A percentile compares a stretch with the other conserved stretches of the same genome.
Evolutionary conservation across 352 stramenopile genomes (phyloP).

Genomic region (Phytophthora kernoviae): DNA sequence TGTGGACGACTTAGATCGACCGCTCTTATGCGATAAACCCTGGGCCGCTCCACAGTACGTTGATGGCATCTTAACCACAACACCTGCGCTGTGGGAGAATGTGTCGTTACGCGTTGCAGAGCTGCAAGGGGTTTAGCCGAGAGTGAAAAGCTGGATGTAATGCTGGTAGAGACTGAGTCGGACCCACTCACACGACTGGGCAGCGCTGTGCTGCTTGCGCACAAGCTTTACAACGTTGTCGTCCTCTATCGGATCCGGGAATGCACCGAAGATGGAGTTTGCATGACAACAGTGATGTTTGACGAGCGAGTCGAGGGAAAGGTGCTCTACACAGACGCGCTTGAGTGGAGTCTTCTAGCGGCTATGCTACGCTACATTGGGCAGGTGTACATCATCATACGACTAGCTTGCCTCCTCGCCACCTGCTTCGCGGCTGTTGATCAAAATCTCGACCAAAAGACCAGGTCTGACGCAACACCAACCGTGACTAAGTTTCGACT

Average conservation of each 20-base stretch:
- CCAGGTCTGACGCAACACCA: background rate
- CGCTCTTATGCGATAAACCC: slow-evolving; percentile 61
- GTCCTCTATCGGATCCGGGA: slow-evolving; percentile 48
- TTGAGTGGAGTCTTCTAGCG: slow-evolving; percentile 57
- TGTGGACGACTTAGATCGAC: slow-evolving; percentile 55
- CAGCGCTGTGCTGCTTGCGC: slow-evolving; percentile 47
- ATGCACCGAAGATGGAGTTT: slow-evolving; percentile 22
- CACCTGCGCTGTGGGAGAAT: slow-evolving; percentile 39
- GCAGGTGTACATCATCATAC: slow-evolving; percentile 49
- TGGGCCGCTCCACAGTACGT: slow-evolving; percentile 36
- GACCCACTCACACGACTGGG: slow-evolving; percentile 55
- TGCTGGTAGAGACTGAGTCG: slow-evolving; percentile 52
- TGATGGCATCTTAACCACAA: slow-evolving; percentile 10
- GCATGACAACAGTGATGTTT: slow-evolving; percentile 35
- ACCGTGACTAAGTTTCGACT: background rate
- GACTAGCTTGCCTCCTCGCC: slow-evolving; percentile 36
- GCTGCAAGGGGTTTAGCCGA: slow-evolving; percentile 33
- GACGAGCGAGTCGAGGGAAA: slow-evolving; percentile 56
- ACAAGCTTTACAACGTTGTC: slow-evolving; percentile 64
- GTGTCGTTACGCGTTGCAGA: slow-evolving; percentile 35
- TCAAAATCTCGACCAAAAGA: slow-evolving; percentile 3
- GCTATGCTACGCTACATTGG: slow-evolving; percentile 48
- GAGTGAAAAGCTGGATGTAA: slow-evolving; percentile 47
- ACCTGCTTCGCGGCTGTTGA: slow-evolving; percentile 37
- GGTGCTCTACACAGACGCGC: slow-evolving; percentile 56